These are phyloP conservation scores for Cercospora sp. DNA, from an alignment of 2,329 filamentous ascomycete species.

Conservation along the genomic window DNA sequence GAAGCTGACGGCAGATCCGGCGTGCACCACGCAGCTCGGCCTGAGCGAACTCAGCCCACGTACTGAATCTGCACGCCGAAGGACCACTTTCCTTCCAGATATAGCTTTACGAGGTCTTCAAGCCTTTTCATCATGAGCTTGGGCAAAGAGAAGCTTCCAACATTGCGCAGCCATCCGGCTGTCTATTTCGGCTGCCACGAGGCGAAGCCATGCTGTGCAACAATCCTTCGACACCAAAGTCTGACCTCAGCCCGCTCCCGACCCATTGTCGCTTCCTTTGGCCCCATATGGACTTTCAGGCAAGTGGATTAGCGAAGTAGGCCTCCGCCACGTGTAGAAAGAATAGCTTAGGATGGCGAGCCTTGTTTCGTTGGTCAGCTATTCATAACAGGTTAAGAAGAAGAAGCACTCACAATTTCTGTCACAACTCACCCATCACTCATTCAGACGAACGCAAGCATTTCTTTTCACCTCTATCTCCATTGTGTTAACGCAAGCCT, in stretches of 20 bases:
- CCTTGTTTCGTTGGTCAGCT: neutral
- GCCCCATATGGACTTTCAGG: neutral
- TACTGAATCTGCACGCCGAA: neutral
- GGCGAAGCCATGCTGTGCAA: conserved; percentile 3
- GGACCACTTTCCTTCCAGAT: neutral
- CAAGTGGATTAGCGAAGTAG: neutral
- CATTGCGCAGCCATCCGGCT: neutral
- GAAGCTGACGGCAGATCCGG: neutral
- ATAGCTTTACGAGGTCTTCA: neutral
- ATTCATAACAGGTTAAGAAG: neutral
- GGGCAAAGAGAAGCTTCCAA: neutral
- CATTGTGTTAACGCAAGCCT: neutral
- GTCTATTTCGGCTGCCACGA: conserved; percentile 4
- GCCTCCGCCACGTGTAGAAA: neutral
- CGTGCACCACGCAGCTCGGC: neutral
- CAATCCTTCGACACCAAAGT: conserved; percentile 7
- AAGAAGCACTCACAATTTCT: neutral
- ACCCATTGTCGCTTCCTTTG: neutral
- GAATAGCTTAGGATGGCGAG: neutral
- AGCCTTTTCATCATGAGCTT: neutral
- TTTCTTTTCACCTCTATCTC: neutral
- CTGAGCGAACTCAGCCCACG: neutral
- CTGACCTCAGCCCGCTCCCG: conserved; percentile 6
- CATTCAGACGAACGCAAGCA: neutral
- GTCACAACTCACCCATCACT: no score